Conservation (phyloP, 2,329 filamentous ascomycete species). For the Aspergillus terreus region DNA sequence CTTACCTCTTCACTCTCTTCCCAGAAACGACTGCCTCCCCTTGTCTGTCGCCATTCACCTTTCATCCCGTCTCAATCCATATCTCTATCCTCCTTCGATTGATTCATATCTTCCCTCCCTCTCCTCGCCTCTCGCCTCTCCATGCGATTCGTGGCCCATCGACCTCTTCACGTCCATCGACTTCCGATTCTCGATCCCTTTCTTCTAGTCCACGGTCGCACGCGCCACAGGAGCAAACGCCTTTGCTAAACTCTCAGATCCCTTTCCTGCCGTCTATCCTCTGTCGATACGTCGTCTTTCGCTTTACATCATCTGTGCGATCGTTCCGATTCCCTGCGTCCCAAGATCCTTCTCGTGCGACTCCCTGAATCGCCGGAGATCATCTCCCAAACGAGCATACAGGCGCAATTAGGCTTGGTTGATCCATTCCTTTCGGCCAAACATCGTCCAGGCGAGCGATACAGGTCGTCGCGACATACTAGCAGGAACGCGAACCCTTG, state of each 20-base stretch:
- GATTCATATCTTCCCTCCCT: conserved; percentile 6
- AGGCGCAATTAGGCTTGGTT: no score
- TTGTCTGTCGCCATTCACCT: conserved; percentile 7
- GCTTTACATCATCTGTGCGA: not conserved
- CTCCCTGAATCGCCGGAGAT: not conserved
- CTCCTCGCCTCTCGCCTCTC: conserved; percentile 4
- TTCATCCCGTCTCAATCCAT: conserved; percentile 5
- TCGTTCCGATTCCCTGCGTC: not conserved
- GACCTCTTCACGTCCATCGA: conserved; percentile 15
- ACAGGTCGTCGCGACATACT: not conserved
- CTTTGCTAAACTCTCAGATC: conserved; percentile 7
- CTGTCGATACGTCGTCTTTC: not conserved
- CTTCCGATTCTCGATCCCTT: conserved; percentile 18
- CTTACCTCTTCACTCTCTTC: conserved; percentile 10
- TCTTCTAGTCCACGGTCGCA: conserved; percentile 22
- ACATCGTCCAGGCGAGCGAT: not conserved
- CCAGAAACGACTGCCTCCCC: conserved; percentile 4
- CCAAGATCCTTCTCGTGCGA: not conserved
- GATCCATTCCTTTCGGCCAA: not conserved
- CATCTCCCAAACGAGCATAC: no score
- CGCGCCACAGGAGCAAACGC: conserved; percentile 18
- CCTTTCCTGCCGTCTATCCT: not conserved
- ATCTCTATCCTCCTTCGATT: conserved; percentile 10
- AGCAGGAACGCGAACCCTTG: conserved; percentile 2
- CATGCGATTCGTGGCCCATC: conserved; percentile 22